Evolutionary conservation across 352 stramenopile species (phyloP).

Genomic region (Phytophthora litchii): DNA sequence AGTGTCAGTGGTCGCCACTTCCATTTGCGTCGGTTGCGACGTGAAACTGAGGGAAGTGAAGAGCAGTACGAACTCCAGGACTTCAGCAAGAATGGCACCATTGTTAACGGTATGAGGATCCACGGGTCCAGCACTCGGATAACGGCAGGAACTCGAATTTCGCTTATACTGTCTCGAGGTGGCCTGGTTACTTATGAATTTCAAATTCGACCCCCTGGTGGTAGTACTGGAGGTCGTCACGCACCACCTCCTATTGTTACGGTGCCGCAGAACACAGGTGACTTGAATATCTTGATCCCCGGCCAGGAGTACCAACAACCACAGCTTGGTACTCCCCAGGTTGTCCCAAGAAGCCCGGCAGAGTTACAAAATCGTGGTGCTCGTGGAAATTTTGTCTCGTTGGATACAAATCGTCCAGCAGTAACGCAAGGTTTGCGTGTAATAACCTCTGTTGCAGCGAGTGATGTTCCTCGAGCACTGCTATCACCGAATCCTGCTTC

Average conservation of each 20-base stretch:
- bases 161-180: slow-evolving; percentile 83
- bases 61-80: slow-evolving; percentile 87
- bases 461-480: slow-evolving; percentile 76
- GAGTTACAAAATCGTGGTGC: slow-evolving; percentile 83
- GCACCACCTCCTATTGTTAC: slow-evolving; percentile 66
- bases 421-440: slow-evolving; percentile 74
- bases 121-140: slow-evolving; percentile 81
- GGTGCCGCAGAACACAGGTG: slow-evolving; percentile 39
- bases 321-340: slow-evolving; percentile 33
- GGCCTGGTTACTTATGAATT: slow-evolving; percentile 89
- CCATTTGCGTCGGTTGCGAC: slow-evolving; percentile 70
- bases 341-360: slow-evolving; percentile 68
- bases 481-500: slow-evolving; percentile 88
- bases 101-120: slow-evolving; percentile 88
- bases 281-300: slow-evolving; percentile 52
- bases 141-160: slow-evolving; percentile 76
- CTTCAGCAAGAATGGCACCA: slow-evolving; percentile 91
- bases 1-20: slow-evolving; percentile 89
- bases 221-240: slow-evolving; percentile 11
- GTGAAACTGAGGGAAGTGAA: slow-evolving; percentile 54
- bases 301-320: slow-evolving; percentile 82
- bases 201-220: slow-evolving; percentile 50
- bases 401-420: slow-evolving; percentile 39
- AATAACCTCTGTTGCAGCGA: slow-evolving; percentile 84
- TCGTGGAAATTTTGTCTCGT: slow-evolving; percentile 32